A percentile compares a stretch with the other conserved stretches of the same genome.
Conservation (phyloP, 2,329 filamentous ascomycete genomes). For the Beauveria scarabaeidicola region DNA sequence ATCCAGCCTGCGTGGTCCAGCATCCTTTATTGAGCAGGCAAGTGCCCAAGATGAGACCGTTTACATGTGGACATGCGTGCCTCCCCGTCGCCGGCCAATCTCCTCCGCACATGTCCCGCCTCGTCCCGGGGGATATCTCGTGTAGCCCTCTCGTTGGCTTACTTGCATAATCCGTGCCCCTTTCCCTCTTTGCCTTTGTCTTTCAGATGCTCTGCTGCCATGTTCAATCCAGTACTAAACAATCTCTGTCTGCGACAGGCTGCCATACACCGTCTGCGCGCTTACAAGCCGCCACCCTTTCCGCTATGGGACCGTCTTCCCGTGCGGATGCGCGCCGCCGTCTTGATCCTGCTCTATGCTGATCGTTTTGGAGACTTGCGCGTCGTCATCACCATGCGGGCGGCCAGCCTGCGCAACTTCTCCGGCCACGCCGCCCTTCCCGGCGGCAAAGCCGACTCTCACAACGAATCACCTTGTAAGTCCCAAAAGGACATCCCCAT, state of each 20-base stretch:
- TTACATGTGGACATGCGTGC: background rate
- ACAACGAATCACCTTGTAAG: conserved; percentile 53
- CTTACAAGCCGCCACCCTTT: conserved; percentile 53
- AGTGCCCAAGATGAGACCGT: background rate
- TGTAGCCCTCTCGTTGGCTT: background rate
- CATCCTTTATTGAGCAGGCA: background rate
- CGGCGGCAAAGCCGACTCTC: conserved; percentile 60
- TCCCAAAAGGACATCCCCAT: background rate
- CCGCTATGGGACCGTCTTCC: conserved; percentile 54
- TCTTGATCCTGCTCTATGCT: conserved; percentile 80
- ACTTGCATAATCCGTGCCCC: background rate
- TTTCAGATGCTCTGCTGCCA: background rate
- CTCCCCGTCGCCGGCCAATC: background rate
- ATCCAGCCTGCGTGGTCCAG: background rate
- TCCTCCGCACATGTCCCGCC: background rate
- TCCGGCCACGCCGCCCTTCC: conserved; percentile 86
- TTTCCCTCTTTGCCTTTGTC: background rate
- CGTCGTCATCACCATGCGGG: conserved; percentile 61
- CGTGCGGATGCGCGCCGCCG: conserved; percentile 66
- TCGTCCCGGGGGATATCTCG: background rate
- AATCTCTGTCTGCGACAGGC: conserved; percentile 31
- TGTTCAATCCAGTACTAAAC: conserved; percentile 8
- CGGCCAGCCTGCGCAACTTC: conserved; percentile 54
- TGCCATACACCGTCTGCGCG: conserved; percentile 50
- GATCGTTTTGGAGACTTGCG: conserved; percentile 72